These are phyloP conservation scores for Phytopythium boreale DNA, from an alignment of 352 stramenopile species.

Conservation along the genomic window DNA sequence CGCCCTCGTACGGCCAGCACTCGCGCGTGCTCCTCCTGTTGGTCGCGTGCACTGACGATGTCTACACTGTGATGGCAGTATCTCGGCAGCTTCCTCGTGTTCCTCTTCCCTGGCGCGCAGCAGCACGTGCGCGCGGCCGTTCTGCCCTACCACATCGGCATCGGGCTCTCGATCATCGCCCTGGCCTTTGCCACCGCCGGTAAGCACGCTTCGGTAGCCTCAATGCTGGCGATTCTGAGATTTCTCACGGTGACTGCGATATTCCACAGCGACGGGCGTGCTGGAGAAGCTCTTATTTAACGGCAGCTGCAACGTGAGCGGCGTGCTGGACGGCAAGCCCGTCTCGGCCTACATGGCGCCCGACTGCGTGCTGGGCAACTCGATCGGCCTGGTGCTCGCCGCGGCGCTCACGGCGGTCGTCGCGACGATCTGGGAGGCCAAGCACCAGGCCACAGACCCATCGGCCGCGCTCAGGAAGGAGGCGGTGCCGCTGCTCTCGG, in stretches of 20 bases:
- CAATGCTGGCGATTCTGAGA: not conserved
- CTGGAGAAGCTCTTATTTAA: constrained; percentile 87
- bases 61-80: constrained; percentile 32
- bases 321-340: constrained; percentile 50
- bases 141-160: constrained; percentile 63
- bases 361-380: constrained; percentile 76
- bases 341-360: constrained; percentile 71
- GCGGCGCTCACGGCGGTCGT: constrained; percentile 39
- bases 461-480: constrained; percentile 23
- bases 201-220: constrained; percentile 11
- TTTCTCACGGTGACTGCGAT: not conserved
- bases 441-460: constrained; percentile 23
- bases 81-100: constrained; percentile 59
- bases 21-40: not conserved
- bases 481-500: constrained; percentile 37
- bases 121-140: constrained; percentile 33
- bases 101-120: constrained; percentile 73
- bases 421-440: constrained; percentile 51
- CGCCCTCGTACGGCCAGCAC: constrained; percentile 27
- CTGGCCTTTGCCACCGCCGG: constrained; percentile 58
- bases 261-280: constrained; percentile 40
- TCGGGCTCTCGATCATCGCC: constrained; percentile 60
- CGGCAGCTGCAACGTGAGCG: constrained; percentile 76
- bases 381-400: constrained; percentile 61
- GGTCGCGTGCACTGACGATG: not conserved